Conservation (phyloP, 176 grass and related monocot species). For the Triticum turgidum region DNA sequence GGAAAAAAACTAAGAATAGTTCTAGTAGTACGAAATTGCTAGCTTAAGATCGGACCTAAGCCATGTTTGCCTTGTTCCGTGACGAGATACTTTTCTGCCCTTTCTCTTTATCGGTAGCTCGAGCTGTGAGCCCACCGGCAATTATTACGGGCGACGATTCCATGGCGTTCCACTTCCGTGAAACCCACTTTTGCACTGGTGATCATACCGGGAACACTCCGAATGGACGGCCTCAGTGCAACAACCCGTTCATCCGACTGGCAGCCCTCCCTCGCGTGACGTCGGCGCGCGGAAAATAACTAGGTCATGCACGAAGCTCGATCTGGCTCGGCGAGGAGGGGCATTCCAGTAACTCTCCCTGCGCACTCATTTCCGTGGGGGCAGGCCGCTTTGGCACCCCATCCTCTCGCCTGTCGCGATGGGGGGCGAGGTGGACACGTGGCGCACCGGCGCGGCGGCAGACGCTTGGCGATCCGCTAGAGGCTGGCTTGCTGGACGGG, state of each 20-base stretch:
- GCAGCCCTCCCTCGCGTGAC: not conserved
- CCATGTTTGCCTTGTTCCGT: not conserved
- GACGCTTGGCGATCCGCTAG: slow-evolving; percentile 18
- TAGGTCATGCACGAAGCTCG: not conserved
- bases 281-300: slow-evolving; percentile 32
- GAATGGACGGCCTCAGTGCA: not conserved
- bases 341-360: slow-evolving; percentile 19
- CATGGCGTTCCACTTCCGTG: not conserved
- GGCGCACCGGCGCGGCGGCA: not conserved
- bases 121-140: not conserved
- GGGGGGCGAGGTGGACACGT: not conserved
- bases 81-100: not conserved
- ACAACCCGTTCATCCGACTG: slow-evolving; percentile 11
- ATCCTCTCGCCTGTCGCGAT: slow-evolving; percentile 12
- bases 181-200: not conserved
- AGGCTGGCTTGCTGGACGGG: not conserved
- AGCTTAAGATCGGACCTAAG: too few species aligned
- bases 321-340: not conserved
- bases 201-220: not conserved
- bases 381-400: not conserved
- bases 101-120: not conserved
- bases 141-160: not conserved
- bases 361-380: not conserved
- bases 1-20: too few species aligned
- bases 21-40: too few species aligned